A percentile compares a stretch with the other conserved stretches of the same genome.
Conservation (phyloP, 257 asterid genomes). For the Solanum appendiculatum region DNA sequence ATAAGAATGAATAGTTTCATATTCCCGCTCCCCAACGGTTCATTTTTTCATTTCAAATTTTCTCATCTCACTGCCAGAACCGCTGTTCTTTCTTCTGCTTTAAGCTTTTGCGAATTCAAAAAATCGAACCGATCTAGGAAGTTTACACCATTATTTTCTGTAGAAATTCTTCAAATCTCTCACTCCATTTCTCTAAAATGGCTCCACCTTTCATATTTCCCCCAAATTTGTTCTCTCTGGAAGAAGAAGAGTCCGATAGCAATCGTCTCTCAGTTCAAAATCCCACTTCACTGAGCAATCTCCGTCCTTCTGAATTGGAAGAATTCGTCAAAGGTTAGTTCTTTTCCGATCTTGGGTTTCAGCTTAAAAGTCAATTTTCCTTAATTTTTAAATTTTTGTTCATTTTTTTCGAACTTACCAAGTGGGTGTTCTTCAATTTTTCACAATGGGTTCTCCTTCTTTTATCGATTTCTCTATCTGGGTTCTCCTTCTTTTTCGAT, state of each 20-base stretch:
- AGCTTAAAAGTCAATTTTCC: neutral
- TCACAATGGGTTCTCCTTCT: neutral
- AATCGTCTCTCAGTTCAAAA: constrained; percentile 43
- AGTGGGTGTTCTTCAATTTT: neutral
- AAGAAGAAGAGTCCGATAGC: constrained; percentile 38
- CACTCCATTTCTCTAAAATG: constrained; percentile 18
- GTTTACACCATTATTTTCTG: neutral
- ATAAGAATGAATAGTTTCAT: neutral
- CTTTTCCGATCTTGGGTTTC: neutral
- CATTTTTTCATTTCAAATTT: neutral
- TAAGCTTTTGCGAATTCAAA: neutral
- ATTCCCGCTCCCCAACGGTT: neutral
- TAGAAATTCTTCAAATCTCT: neutral
- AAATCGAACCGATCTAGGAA: neutral
- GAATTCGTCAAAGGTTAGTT: constrained; percentile 79
- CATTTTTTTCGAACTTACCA: neutral
- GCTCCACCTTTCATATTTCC: constrained; percentile 73
- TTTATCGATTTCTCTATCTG: neutral
- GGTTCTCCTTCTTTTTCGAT: neutral
- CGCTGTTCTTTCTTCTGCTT: neutral
- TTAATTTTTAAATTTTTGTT: neutral
- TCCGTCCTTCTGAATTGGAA: constrained; percentile 64
- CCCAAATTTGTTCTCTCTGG: constrained; percentile 49
- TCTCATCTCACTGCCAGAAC: neutral
- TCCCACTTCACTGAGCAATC: constrained; percentile 23